phyloP scores from a whole-genome alignment of 257 asterid genomes.

The Capsicum pubescens region DNA sequence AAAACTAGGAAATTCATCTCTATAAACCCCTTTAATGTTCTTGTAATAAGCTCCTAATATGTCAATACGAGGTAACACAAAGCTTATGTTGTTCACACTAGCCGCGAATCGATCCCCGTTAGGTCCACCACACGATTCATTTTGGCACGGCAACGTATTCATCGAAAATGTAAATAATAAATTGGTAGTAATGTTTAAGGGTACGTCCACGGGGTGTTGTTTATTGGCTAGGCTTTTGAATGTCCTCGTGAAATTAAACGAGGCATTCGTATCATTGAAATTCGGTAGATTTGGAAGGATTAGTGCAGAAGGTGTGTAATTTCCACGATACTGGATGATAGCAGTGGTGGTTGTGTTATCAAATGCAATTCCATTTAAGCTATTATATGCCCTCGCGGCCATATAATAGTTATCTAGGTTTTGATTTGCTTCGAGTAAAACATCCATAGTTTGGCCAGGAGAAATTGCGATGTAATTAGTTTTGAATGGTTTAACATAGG shows the following conservation, averaged over 20 bases:
- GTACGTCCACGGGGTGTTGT: conserved; percentile 52
- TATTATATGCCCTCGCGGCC: conserved; percentile 55
- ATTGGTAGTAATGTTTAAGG: conserved; percentile 29
- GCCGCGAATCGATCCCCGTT: conserved; percentile 46
- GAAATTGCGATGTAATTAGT: conserved; percentile 53
- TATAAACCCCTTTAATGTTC: conserved; percentile 45
- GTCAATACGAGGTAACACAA: conserved; percentile 41
- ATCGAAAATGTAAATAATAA: conserved; percentile 53
- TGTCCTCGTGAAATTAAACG: conserved; percentile 47
- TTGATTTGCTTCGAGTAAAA: conserved; percentile 56
- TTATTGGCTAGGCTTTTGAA: conserved; percentile 52
- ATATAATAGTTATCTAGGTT: conserved; percentile 57
- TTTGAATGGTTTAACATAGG: conserved; percentile 56
- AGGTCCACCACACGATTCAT: conserved; percentile 51
- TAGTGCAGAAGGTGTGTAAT: conserved; percentile 37
- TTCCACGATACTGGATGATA: conserved; percentile 44
- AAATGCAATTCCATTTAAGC: neutral
- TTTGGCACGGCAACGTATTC: conserved; percentile 40
- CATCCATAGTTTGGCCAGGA: conserved; percentile 67
- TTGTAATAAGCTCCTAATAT: conserved; percentile 72
- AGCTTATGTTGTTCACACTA: conserved; percentile 69
- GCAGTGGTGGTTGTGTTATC: conserved; percentile 68
- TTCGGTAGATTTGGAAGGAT: conserved; percentile 49
- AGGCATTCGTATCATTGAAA: conserved; percentile 43
- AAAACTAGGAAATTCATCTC: conserved; percentile 43